Evolutionary conservation across 2,329 filamentous ascomycete genomes (phyloP).

Genomic region (Phialophora chinensis): DNA sequence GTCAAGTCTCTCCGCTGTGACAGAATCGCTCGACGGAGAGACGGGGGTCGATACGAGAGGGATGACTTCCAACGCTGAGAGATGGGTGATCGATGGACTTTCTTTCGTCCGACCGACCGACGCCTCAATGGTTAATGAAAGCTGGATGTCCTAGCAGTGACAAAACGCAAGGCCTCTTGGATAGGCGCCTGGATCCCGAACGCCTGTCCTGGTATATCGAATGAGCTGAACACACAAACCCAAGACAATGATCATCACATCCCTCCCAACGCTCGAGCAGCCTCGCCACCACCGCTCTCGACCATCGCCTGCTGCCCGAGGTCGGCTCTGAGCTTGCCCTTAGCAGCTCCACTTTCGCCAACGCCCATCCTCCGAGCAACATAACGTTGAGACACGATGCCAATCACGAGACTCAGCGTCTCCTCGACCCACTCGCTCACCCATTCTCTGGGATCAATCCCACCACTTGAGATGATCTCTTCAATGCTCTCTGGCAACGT

Average conservation of each 20-base stretch:
- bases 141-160: not conserved
- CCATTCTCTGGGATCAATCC: conserved; percentile 94
- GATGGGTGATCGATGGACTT: no score
- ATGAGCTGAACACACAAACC: conserved; percentile 13
- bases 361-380: conserved; percentile 96
- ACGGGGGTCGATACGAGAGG: no score
- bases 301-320: conserved; percentile 62
- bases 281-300: conserved; percentile 65
- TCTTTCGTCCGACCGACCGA: no score
- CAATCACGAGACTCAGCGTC: conserved; percentile 74
- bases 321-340: conserved; percentile 59
- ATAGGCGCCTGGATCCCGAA: not conserved
- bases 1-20: no score
- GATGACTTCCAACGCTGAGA: no score
- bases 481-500: conserved; percentile 81
- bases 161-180: not conserved
- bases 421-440: conserved; percentile 98
- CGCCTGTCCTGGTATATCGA: conserved; percentile 23
- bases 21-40: no score
- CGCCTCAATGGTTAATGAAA: not conserved
- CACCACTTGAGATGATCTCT: conserved; percentile 75
- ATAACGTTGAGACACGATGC: conserved; percentile 90
- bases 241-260: conserved; percentile 20
- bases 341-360: conserved; percentile 73
- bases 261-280: conserved; percentile 58